Conservation (phyloP, 2,329 filamentous ascomycete species). For the Aspergillus thermomutatus region DNA sequence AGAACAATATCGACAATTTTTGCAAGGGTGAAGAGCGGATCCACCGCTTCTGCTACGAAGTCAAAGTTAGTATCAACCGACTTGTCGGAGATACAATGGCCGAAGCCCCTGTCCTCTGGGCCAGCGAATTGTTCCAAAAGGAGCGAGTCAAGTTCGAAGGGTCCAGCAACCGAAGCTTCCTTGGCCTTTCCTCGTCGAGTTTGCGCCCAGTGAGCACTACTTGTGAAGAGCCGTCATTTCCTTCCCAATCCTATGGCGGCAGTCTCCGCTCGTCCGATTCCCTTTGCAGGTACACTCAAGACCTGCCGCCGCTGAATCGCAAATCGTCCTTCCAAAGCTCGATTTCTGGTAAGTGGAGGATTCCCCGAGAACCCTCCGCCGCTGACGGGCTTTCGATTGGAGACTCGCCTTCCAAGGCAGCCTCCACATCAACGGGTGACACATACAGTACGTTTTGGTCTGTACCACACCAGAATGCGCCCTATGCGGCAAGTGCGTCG, state of each 20-base stretch:
- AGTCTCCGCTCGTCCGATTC: conserved; percentile 30
- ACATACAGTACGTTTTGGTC: conserved; percentile 85
- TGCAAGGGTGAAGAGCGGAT: conserved; percentile 93
- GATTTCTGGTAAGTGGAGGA: conserved; percentile 63
- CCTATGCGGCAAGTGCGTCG: conserved; percentile 61
- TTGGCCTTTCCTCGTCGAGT: conserved; percentile 39
- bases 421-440: conserved; percentile 67
- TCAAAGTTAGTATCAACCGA: conserved; percentile 80
- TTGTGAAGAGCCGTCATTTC: conserved; percentile 39
- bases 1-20: conserved; percentile 83
- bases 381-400: conserved; percentile 58
- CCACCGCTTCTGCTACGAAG: conserved; percentile 86
- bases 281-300: conserved; percentile 29
- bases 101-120: conserved; percentile 86
- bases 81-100: conserved; percentile 79
- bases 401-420: conserved; percentile 64
- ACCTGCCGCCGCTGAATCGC: conserved; percentile 40
- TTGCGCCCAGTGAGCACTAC: conserved; percentile 43
- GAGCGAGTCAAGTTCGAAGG: conserved; percentile 53
- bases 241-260: conserved; percentile 24
- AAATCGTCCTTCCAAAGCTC: conserved; percentile 69
- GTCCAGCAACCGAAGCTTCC: conserved; percentile 35
- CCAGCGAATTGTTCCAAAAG: conserved; percentile 79
- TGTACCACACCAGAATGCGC: conserved; percentile 67
- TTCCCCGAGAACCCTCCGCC: conserved; percentile 55